Evolutionary conservation across 108 stramenopile genomes (phyloP), one percentile per base, ranked within the genome.

Genomic region (Asterionellopsis glacialis): DNA sequence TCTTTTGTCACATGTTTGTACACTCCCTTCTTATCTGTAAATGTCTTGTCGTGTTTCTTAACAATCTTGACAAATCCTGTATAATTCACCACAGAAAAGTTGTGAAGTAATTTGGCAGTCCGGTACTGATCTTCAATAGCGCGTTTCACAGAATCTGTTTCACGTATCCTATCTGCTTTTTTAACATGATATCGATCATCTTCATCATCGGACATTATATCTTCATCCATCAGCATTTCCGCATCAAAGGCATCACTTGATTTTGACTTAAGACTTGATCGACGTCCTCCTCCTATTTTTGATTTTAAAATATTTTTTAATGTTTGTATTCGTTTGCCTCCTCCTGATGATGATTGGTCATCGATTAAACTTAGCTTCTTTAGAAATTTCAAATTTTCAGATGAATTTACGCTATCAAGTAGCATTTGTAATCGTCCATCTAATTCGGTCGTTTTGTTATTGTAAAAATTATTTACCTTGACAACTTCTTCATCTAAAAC

Each of bases 61-160:
- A 90, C 72, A 55, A 96, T 90, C 72, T 96, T 96, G 45, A 95
- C 79, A 70, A 93, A 91, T 11, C 93, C 96, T 1, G 96, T 95
- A 58, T 88, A 94, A 68, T 96, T 96, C 79, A 95, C 74, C 51
- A 96, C 91, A 21, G 90, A 69, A 69, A 74, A 96, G 61, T 95
- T 95, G 43, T 85, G 74, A 56, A 94, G 64, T 4, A 94, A 67
- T 61, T 85, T 94, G 43, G 85, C 69, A 11, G 73, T 76, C 11
- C 93, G 75, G 61, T 91, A 85, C 40, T 85, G 73, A 64, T 91
- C 93, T 0, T 76, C 70, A 49, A 94, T 51, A 11, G 89, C 87
- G 12, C 93, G 81, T 52, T 84, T 73, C 28, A 94, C 88, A 4
- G 87, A 88, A 60, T 87, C 81, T 28, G 72, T 69, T 65, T 87